Evolutionary conservation across 768 basidiomycete species (phyloP), one percentile per base, ranked within the genome.

Genomic region (Psilocybe azurescens): DNA sequence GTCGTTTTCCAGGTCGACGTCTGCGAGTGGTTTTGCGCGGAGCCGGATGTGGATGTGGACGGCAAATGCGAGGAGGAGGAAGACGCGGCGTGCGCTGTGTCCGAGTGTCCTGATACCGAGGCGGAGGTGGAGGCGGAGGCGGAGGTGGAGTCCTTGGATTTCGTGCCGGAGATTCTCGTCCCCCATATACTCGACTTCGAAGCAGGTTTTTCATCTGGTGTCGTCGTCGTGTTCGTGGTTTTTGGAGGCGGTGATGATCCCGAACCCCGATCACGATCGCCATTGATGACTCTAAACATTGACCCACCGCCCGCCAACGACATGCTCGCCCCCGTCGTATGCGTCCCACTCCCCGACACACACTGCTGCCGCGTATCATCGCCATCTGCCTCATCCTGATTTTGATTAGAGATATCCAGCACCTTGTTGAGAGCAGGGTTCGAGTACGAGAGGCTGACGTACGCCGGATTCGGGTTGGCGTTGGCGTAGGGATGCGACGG

Each of bases 281-380:
- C 65, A 54, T 67, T 65, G 52, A 67, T 58, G 5, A 66, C 65
- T 55, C 64, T 63, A 49, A 67, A 64, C 54, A 44, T 14, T 3
- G 52, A 18, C 0, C 62, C 62, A 14, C 41, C 41, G 14, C 61
- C 61, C 8, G 61, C 61, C 28, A 58, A 14, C 2, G 56, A 54
- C 24, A 47, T 32, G 33, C 18, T 38, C 24, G 24, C 36, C 8
- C 33, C 53, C 4, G 32, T 5, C 16, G 53, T 44, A 13, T 44
- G 41, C 14, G 41, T 44, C 41, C 33, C 33, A 10, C 33, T 36
- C 33, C 33, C 24, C 24, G 24, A 24, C 24, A 24, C 24, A 0
- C 24, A 0, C 24, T 24, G 24, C 41, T 14, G 11, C n/a, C 14
- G 41, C n/a, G n/a, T 44, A n/a, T 44, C 41, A 13, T 44, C 41